Evolutionary conservation across 495 filamentous ascomycete genomes (phyloP).

Genomic region (Gamarada debralockiae): DNA sequence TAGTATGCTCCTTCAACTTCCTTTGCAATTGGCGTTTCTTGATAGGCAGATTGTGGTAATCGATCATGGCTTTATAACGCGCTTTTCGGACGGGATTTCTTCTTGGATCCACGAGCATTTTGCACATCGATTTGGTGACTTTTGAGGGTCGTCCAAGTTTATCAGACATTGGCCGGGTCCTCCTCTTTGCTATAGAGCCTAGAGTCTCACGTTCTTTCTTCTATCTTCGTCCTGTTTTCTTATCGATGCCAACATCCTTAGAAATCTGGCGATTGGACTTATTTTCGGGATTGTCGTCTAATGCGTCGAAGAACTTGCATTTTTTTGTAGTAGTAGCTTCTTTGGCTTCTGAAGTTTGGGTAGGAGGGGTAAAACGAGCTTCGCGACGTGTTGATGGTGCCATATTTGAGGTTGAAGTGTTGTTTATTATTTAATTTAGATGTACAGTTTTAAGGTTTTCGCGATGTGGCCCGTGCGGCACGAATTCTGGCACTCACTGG

Average conservation of each 20-base stretch:
- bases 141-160: neutral
- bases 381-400: no score
- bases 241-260: neutral
- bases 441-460: no score
- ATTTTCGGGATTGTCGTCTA: neutral
- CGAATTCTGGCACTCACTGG: no score
- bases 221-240: neutral
- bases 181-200: neutral
- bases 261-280: neutral
- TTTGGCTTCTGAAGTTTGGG: no score
- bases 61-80: neutral
- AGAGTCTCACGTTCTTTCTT: neutral
- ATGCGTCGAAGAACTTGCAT: no score
- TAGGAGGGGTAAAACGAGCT: no score
- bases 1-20: no score
- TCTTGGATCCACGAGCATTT: neutral
- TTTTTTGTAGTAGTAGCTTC: no score
- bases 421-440: no score
- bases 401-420: no score
- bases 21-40: neutral
- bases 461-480: no score
- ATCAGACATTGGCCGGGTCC: neutral
- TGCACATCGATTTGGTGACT: neutral
- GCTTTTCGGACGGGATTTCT: neutral
- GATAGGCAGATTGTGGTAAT: neutral